Evolutionary conservation across 495 filamentous ascomycete genomes (phyloP).

Genomic region (Aspergillus conjunctus): DNA sequence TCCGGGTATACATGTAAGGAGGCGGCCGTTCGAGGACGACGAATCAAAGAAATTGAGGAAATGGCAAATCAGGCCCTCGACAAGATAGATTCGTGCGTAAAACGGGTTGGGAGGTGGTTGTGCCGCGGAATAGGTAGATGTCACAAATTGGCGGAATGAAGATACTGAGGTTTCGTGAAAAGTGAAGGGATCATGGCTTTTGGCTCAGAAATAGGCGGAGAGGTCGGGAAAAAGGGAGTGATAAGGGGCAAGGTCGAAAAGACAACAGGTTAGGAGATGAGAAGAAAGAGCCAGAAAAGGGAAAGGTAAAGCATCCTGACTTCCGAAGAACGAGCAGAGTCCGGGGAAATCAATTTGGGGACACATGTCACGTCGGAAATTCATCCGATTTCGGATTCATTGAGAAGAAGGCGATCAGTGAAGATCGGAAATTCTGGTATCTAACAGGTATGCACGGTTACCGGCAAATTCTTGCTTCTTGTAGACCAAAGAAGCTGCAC

Average conservation of each 20-base stretch:
- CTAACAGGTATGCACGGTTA: conserved; percentile 34
- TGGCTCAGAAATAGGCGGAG: conserved; percentile 5
- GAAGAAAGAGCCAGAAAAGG: conserved; percentile 7
- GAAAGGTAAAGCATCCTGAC: neutral
- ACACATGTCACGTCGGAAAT: conserved; percentile 19
- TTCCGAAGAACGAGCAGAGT: neutral
- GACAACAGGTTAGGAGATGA: conserved; percentile 4
- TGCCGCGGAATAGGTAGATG: conserved; percentile 17
- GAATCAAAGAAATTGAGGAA: conserved; percentile 20
- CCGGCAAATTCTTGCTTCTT: conserved; percentile 35
- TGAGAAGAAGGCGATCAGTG: conserved; percentile 24
- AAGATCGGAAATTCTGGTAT: conserved; percentile 31
- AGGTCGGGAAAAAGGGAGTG: conserved; percentile 12
- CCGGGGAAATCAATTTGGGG: conserved; percentile 5
- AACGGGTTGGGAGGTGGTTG: conserved; percentile 13
- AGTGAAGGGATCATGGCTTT: neutral
- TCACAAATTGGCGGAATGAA: conserved; percentile 24
- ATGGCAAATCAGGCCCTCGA: conserved; percentile 18
- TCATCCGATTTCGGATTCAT: conserved; percentile 28
- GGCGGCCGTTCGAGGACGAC: conserved; percentile 18
- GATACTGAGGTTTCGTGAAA: conserved; percentile 16
- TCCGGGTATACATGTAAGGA: conserved; percentile 20
- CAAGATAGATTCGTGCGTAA: conserved; percentile 16
- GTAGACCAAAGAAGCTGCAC: conserved; percentile 60
- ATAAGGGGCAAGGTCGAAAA: conserved; percentile 1